Evolutionary conservation across 148 eudicot species (phyloP), one percentile per base, ranked within the genome.

Genomic region (Persicaria maculosa): DNA sequence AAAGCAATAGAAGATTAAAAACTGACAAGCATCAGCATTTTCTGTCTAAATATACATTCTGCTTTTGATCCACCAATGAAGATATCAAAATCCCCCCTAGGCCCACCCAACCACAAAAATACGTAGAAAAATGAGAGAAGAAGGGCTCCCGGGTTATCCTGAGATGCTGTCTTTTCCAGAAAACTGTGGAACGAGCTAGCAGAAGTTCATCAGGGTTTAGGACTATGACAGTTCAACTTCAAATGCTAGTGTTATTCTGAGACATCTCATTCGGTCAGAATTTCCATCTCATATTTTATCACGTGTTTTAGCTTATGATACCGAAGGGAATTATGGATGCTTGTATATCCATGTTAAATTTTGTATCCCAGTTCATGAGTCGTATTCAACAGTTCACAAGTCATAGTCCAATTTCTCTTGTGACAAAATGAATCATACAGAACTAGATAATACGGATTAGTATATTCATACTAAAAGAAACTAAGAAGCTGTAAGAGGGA

Each of bases 391-490:
- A 52, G 55, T 52, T 9, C 16, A 15, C 22, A 36, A 47, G 72
- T 73, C 76, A 8, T 78, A 80, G 68, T 52, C 16, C 55, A 25
- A 25, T 25, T 25, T 25, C 31, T 25, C 31, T 25, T 25, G 31
- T 25, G 31, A 25, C 31, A 25, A 25, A 25, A 25, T 25, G 31
- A 25, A 25, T 0, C 31, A 25, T 25, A 48, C 10, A 7, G 8
- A 48, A 48, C 50, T 48, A 48, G 50, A 48, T 48, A 48, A 48
- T 48, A 48, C 12, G 8, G 19, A 55, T 55, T 55, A 55, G 25
- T 53, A 58, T 22, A 20, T 58, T 58, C 36, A 22, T 9, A 6
- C 9, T 16, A 22, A 40, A 5, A 31, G 9, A 31, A 68, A 68
- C 47, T 12, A 68, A 68, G 47, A 68, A 44, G 64, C 40, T 20